Base-by-base conservation (phyloP, 2,329 filamentous ascomycete species). In the Aspergillus ruber region DNA sequence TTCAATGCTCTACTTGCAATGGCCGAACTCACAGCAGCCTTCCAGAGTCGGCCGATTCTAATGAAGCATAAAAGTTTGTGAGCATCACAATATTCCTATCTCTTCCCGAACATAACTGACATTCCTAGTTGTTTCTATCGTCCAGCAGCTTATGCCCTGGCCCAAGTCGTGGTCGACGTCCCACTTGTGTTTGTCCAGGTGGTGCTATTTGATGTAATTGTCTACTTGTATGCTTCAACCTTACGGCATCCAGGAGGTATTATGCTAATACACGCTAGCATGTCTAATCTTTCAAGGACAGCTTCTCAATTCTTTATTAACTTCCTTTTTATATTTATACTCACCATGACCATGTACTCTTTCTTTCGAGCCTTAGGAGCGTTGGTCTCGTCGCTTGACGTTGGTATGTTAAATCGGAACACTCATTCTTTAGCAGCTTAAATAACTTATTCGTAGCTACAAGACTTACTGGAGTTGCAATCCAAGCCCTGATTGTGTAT, bases 51-150 rank as follows among this genome's bases (percentile, higher is more conserved):
- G 40, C 83, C 82, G 0, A 85, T 88, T 47, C 65, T 88, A 35
- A 67, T 85, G 45, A 86, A 86, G 62, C 84, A 87, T 64, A 85
- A 85, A 59, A 81, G 76, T 20, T 86, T 85, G 70, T 72, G 50
- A 53, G 70, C 48, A 13, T 2, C 25, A 29, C 25, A 29, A 12
- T 12, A 10, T 5, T 8, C 41, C n/a, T 25, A 6, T n/a, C 13
- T 4, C 20, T 15, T 32, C 17, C 10, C 9, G 13, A 10, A 8
- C 3, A 4, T 18, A 4, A 43, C 41, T 43, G n/a, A 43, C 41
- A 43, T 10, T 9, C 6, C 18, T 36, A 73, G 70, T 53, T 82
- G 81, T 0, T 86, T 86, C 62, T 85, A 86, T 53, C 79, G 78
- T 3, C 81, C 81, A 2, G 72, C 79, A 0, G 80, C 81, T 15